Evolutionary conservation across 805 yeast genomes (phyloP), one percentile per base, ranked within the genome.

Genomic region (Ogataea polymorpha): DNA sequence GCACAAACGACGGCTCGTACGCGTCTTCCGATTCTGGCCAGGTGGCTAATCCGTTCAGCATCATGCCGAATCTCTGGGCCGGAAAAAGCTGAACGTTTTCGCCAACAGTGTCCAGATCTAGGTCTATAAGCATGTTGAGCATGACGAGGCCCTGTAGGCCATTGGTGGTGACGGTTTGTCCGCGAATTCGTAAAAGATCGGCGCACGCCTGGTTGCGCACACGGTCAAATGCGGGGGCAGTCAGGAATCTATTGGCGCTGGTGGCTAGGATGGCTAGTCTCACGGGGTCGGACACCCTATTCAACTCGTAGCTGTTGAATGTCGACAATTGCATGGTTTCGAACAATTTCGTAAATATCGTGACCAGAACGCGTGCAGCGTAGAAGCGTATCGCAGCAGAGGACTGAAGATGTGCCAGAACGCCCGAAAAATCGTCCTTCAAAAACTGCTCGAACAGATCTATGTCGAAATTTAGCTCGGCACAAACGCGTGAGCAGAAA

Each of bases 11-110:
- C 0, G 65, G 60, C 14, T 80, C 87, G 56, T 76, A 82, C 1
- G 83, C 77, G 37, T 72, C 50, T 15, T 78, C 87, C 12, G 80
- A 70, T 17, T 79, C 84, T 16, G 82, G 50, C 86, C 90, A 82
- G 14, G 62, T 62, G 4, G 60, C 54, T 1, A 88, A 48, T 5
- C 75, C 71, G 30, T 68, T 72, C 14, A 86, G 46, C 7, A 82
- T 61, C 86, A 84, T 77, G 31, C 70, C 73, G 28, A 82, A 64
- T 50, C 93, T 72, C 53, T 80, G 89, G 3, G 74, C 68, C 6
- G 86, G 82, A 18, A 85, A 62, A 2, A 79, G 68, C n/a, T 57
- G 61, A 32, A 61, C 63, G 4, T 35, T 32, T 5, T 44, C 44
- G 2, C 62, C 51, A 6, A 54, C 28, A 1, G 41, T 53, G 13